Conservation (phyloP, 164 flowering plant species). For the Malania oleifera region DNA sequence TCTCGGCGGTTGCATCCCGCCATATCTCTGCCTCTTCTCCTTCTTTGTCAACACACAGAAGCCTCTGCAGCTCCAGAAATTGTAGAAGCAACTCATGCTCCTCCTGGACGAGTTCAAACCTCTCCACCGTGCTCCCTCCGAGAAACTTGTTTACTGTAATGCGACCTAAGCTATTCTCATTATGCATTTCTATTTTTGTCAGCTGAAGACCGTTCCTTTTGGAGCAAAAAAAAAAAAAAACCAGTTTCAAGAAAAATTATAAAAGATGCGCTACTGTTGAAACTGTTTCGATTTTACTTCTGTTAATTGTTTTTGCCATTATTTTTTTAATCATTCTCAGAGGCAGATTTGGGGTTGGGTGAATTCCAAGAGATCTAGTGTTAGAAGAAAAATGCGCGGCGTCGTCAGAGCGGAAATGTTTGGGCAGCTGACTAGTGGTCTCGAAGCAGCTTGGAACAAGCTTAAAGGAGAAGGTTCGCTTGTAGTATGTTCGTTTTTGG, state of each 20-base stretch:
- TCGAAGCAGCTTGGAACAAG: constrained; percentile 92
- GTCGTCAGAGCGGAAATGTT: constrained; percentile 91
- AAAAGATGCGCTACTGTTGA: not conserved
- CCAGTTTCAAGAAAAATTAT: too few relatives aligned
- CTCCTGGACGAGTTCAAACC: constrained; percentile 35
- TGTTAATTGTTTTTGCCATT: not conserved
- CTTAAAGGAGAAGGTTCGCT: constrained; percentile 85
- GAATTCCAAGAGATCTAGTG: constrained; percentile 29
- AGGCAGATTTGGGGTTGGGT: constrained; percentile 71
- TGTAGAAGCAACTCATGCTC: constrained; percentile 19
- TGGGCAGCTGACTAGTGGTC: constrained; percentile 84
- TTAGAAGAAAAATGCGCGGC: constrained; percentile 34
- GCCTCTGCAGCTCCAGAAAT: constrained; percentile 6
- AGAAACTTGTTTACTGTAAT: constrained; percentile 47
- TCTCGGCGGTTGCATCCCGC: constrained; percentile 52
- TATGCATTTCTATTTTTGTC: too few relatives aligned
- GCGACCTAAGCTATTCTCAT: not conserved
- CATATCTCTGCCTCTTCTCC: constrained; percentile 32
- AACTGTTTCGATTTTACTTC: not conserved
- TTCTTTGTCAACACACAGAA: constrained; percentile 9
- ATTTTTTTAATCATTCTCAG: constrained; percentile 23
- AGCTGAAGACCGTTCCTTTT: too few relatives aligned
- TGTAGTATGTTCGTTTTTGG: too few relatives aligned
- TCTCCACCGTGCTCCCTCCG: constrained; percentile 29
- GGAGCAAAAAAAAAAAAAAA: too few relatives aligned